Base-by-base conservation (phyloP, 768 basidiomycete genomes). In the Cyclocybe cylindracea region DNA sequence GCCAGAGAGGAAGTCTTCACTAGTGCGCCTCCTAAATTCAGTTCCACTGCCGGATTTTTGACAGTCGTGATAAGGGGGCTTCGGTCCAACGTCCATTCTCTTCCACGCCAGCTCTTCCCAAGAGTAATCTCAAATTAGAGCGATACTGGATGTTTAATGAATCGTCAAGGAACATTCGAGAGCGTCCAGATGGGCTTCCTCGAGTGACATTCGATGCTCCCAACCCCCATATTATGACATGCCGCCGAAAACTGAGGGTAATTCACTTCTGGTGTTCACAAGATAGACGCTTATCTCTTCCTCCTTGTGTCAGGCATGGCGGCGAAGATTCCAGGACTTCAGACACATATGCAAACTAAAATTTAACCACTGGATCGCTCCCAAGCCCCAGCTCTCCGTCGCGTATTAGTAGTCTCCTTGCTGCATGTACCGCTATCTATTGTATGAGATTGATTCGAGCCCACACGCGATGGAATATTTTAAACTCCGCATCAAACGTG, bases 401-500 rank as follows among this genome's bases (percentile, higher is more conserved):
- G 24, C 24, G 24, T 24, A 24, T 24, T 24, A 24, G 24, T 24
- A 24, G 24, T 24, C 5, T 5, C 24, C 24, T 24, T 24, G n/a
- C n/a, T n/a, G n/a, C 24, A 2, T 24, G 24, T 24, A 24, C 24
- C 24, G 5, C 5, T 24, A 24, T 24, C 5, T 24, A 24, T 24
- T 24, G 24, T 24, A 24, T 24, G 24, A n/a, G n/a, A n/a, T n/a
- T n/a, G n/a, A n/a, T n/a, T n/a, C n/a, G n/a, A n/a, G n/a, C n/a
- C n/a, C n/a, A n/a, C 2, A 24, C 5, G 24, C 24, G 24, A 24
- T 2, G 24, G 24, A 37, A 1, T 10, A 41, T 24, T 67, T 67
- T 1, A 53, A 54, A 44, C 65, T 70, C 68, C 67, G 67, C 58
- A 37, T 43, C 35, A 67, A 65, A 63, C 42, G 72, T 70, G 69